phyloP scores from a whole-genome alignment of 1,284 basidiomycete genomes.

The Exsudoporus floridanus region DNA sequence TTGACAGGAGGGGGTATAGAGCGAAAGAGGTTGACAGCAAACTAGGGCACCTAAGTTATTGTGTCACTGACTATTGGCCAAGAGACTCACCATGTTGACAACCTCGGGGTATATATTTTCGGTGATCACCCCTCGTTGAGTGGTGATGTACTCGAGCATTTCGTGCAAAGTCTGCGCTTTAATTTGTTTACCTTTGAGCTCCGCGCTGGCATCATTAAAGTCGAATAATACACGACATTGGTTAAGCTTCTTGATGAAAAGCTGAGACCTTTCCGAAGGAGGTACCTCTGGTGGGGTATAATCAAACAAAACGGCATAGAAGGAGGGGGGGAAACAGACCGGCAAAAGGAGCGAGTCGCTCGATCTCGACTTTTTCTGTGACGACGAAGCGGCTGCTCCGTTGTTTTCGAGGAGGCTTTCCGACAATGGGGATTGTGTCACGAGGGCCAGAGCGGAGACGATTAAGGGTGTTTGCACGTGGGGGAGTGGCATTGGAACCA shows the following conservation, averaged over 20 bases:
- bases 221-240: slow-evolving; percentile 98
- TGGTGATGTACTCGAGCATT: slow-evolving; percentile 99
- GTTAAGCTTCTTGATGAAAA: slow-evolving; percentile 94
- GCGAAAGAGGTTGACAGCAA: slow-evolving; percentile 96
- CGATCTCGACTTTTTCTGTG: slow-evolving; percentile 94
- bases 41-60: slow-evolving; percentile 49
- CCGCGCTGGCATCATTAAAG: slow-evolving; percentile 96
- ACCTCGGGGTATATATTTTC: slow-evolving; percentile 99
- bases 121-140: slow-evolving; percentile 94
- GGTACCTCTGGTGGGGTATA: slow-evolving; percentile 70
- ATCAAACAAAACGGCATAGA: slow-evolving; percentile 5
- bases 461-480: slow-evolving; percentile 62
- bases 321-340: slow-evolving; percentile 47
- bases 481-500: slow-evolving; percentile 51
- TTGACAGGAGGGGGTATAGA: slow-evolving; percentile 99
- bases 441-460: slow-evolving; percentile 77
- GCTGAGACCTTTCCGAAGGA: slow-evolving; percentile 81
- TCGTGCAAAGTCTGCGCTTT: slow-evolving; percentile 98
- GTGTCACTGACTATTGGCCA: slow-evolving; percentile 8
- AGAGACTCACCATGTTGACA: slow-evolving; percentile 83
- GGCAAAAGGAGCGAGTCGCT: slow-evolving; percentile 90
- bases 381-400: slow-evolving; percentile 95
- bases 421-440: slow-evolving; percentile 93
- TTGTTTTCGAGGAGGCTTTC: slow-evolving; percentile 94
- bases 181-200: slow-evolving; percentile 97